Conservation (phyloP, 768 basidiomycete species). For the Auricularia sp. region DNA sequence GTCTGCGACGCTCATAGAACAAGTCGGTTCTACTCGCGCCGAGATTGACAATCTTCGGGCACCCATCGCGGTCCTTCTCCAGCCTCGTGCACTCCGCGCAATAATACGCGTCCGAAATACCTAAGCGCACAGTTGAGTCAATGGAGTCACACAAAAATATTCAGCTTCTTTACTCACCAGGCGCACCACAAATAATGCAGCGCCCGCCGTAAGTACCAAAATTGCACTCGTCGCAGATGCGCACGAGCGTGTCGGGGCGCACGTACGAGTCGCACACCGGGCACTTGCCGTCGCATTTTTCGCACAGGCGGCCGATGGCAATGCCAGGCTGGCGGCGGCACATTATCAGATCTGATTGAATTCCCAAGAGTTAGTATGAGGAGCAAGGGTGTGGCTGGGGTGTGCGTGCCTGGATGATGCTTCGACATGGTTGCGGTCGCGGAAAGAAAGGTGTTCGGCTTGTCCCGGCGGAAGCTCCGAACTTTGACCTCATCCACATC, state of each 20-base stretch:
- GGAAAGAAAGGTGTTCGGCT: too few relatives aligned
- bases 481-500: too few relatives aligned
- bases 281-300: conserved; percentile 99
- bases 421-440: conserved; percentile 53
- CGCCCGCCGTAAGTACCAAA: conserved; percentile 96
- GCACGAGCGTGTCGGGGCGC: conserved; percentile 91
- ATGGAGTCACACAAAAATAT: too few relatives aligned
- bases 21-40: conserved; percentile 52
- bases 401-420: conserved; percentile 65
- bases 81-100: conserved; percentile 95
- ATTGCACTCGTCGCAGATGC: conserved; percentile 99
- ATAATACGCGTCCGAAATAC: conserved; percentile 98
- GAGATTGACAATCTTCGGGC: conserved; percentile 96
- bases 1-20: conserved; percentile 81
- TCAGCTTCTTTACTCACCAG: conserved; percentile 43
- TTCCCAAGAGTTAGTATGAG: neutral
- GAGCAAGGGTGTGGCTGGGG: neutral
- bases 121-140: conserved; percentile 27
- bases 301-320: conserved; percentile 94
- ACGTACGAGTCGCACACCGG: conserved; percentile 99
- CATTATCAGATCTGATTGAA: conserved; percentile 80
- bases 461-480: too few relatives aligned
- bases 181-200: conserved; percentile 95
- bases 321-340: conserved; percentile 97
- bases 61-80: conserved; percentile 96